Conservation (phyloP, 2,329 filamentous ascomycete species). For the Trichoderma atroviride region DNA sequence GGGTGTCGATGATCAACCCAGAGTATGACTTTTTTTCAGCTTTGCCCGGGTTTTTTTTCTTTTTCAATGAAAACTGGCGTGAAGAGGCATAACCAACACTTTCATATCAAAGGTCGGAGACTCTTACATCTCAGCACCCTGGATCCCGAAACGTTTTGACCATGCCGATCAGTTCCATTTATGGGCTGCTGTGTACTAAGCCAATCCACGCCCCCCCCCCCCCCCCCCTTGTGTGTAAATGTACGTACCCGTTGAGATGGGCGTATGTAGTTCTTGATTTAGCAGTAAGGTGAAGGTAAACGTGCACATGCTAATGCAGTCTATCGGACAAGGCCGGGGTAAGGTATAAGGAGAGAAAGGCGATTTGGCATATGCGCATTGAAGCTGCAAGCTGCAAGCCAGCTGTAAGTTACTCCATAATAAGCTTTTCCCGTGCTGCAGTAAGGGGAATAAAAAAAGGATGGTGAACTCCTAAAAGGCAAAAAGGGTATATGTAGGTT, state of each 20-base stretch:
- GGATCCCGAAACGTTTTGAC: background rate
- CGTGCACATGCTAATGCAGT: background rate
- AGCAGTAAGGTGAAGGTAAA: background rate
- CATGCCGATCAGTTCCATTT: background rate
- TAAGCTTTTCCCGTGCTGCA: background rate
- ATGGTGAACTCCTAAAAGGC: constrained; percentile 8
- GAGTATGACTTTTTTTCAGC: background rate
- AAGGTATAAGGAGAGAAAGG: too few species aligned
- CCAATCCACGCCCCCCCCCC: background rate
- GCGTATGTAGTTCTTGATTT: background rate
- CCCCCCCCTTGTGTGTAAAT: background rate
- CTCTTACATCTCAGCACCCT: background rate
- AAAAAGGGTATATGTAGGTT: background rate
- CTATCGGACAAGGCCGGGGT: background rate
- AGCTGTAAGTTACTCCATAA: background rate
- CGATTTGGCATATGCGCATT: too few species aligned
- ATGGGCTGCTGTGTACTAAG: background rate
- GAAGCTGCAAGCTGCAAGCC: background rate
- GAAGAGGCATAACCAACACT: background rate
- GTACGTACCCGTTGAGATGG: background rate
- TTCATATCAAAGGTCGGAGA: background rate
- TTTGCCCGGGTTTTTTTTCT: background rate
- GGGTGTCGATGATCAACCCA: background rate
- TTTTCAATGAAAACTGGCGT: background rate
- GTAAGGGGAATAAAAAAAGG: background rate